Percentiles rank a stretch among this genome's conserved stretches.
These are phyloP conservation scores for Acorus gramineus DNA, from an alignment of 106 monocot genomes.

Conservation along the genomic window DNA sequence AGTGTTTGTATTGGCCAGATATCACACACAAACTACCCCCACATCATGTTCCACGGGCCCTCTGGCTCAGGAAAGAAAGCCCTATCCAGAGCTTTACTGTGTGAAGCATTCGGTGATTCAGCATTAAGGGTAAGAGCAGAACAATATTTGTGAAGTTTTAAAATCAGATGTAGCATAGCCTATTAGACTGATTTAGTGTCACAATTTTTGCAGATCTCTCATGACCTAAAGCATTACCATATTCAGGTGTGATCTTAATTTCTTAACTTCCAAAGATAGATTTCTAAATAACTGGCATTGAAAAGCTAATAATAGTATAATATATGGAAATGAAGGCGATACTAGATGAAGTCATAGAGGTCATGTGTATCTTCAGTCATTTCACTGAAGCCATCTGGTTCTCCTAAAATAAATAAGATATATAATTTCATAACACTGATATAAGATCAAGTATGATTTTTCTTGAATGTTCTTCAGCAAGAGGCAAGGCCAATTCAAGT, in stretches of 20 bases:
- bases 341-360: too few relatives aligned
- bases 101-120: slow-evolving; percentile 33
- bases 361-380: too few relatives aligned
- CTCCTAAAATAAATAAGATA: too few relatives aligned
- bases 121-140: slow-evolving; percentile 19
- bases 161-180: background rate
- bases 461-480: too few relatives aligned
- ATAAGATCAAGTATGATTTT: too few relatives aligned
- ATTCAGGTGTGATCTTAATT: slow-evolving; percentile 16
- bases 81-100: slow-evolving; percentile 25
- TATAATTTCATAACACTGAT: too few relatives aligned
- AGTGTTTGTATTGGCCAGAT: slow-evolving; percentile 7
- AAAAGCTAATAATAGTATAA: too few relatives aligned
- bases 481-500: too few relatives aligned
- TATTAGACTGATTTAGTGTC: background rate
- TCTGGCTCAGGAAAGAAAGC: slow-evolving; percentile 37
- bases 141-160: background rate
- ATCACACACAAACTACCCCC: slow-evolving; percentile 15
- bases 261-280: background rate
- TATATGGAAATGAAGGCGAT: too few relatives aligned
- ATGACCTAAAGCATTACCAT: slow-evolving; percentile 23
- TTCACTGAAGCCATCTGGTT: too few relatives aligned
- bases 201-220: slow-evolving; percentile 22
- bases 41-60: slow-evolving; percentile 33
- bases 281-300: too few relatives aligned